A percentile compares a stretch with the other conserved stretches of the same genome.
phyloP scores from a whole-genome alignment of 495 filamentous ascomycete genomes.

The Astrothelium subdiscretum region DNA sequence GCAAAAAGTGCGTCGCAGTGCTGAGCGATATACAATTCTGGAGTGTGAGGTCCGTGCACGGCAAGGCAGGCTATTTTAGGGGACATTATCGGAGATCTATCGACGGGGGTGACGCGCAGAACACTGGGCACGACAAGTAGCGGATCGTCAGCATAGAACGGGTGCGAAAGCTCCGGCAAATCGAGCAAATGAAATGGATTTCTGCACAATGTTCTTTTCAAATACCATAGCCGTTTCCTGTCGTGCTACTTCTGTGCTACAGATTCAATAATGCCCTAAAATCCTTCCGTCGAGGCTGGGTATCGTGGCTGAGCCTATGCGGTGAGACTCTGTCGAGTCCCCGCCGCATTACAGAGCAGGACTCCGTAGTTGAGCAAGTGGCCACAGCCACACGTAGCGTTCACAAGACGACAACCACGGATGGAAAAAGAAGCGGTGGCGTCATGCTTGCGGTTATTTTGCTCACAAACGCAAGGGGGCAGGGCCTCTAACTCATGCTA shows the following conservation, averaged over 20 bases:
- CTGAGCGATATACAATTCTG: background rate
- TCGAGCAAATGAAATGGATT: background rate
- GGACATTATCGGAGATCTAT: background rate
- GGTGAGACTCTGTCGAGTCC: background rate
- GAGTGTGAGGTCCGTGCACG: background rate
- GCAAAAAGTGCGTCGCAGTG: background rate
- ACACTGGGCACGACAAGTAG: background rate
- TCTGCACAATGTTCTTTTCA: background rate
- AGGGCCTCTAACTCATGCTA: background rate
- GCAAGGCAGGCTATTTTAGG: background rate
- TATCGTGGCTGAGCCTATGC: background rate
- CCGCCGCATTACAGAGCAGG: background rate
- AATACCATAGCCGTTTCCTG: background rate
- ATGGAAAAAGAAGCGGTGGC: too few species aligned
- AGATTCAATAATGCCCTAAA: background rate
- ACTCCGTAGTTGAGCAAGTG: background rate
- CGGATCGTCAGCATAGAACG: background rate
- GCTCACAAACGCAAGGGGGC: background rate
- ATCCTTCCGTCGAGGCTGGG: background rate
- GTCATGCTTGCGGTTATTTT: conserved; percentile 1
- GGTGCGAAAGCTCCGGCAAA: background rate
- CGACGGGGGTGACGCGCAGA: background rate
- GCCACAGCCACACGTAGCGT: background rate
- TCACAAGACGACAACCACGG: background rate
- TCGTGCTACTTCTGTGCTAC: background rate